Conservation (phyloP, 148 eudicot genomes). For the Limonium bicolor region DNA sequence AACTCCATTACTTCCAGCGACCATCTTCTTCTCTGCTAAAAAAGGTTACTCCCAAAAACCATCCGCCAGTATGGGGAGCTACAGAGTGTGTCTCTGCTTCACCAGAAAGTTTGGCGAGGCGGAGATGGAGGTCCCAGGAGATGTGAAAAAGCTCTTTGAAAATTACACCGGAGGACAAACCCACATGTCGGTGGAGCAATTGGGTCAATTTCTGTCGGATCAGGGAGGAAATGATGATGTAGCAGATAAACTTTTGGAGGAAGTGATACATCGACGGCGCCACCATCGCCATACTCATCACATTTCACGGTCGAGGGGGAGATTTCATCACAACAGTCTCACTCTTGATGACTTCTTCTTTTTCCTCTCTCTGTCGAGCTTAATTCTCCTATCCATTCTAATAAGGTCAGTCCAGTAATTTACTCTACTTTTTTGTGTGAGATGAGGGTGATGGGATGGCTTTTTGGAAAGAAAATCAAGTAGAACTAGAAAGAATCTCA, state of each 20-base stretch:
- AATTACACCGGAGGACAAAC: constrained; percentile 28
- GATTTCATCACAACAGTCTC: constrained; percentile 31
- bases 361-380: constrained; percentile 42
- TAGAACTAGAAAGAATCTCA: no score
- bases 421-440: neutral
- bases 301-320: constrained; percentile 17
- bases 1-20: no score
- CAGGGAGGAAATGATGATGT: constrained; percentile 21
- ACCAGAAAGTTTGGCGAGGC: constrained; percentile 38
- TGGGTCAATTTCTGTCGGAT: constrained; percentile 38
- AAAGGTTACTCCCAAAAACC: no score
- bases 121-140: constrained; percentile 47
- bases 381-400: constrained; percentile 42
- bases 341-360: constrained; percentile 64
- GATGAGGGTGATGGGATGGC: no score
- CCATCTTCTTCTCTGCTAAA: no score
- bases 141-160: constrained; percentile 33
- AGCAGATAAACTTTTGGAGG: constrained; percentile 22
- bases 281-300: constrained; percentile 13
- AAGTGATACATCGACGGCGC: constrained; percentile 25
- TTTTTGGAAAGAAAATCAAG: no score
- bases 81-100: constrained; percentile 54
- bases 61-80: constrained; percentile 50
- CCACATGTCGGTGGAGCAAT: constrained; percentile 50
- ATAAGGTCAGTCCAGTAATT: constrained; percentile 21